Evolutionary conservation across 352 stramenopile species (phyloP).

Genomic region (Pythium periplocum): DNA sequence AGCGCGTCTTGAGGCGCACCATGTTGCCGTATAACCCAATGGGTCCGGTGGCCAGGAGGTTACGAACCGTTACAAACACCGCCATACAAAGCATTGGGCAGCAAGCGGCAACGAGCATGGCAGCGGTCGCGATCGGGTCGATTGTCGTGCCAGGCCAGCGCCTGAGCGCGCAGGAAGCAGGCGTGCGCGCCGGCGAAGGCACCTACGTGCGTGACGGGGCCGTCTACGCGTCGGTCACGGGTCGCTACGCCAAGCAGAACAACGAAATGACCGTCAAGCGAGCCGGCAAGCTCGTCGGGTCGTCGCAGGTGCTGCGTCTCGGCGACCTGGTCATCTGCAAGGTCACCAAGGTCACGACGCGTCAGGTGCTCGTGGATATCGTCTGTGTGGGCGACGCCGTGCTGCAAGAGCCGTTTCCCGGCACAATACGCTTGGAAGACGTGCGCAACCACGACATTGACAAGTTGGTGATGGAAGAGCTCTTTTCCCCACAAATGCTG

Average conservation of each 20-base stretch:
- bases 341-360: slow-evolving; percentile 61
- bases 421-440: slow-evolving; percentile 75
- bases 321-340: slow-evolving; percentile 60
- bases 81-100: neutral
- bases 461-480: slow-evolving; percentile 74
- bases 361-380: slow-evolving; percentile 78
- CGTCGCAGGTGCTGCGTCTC: slow-evolving; percentile 65
- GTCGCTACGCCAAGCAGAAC: slow-evolving; percentile 30
- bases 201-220: slow-evolving; percentile 51
- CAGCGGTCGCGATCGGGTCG: slow-evolving; percentile 14
- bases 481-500: slow-evolving; percentile 65
- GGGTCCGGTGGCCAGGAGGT: too few species aligned
- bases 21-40: slow-evolving; percentile 18
- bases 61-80: slow-evolving; percentile 3
- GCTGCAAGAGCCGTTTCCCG: slow-evolving; percentile 73
- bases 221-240: slow-evolving; percentile 72
- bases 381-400: slow-evolving; percentile 62
- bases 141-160: slow-evolving; percentile 56
- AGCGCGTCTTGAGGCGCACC: slow-evolving; percentile 77
- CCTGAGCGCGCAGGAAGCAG: slow-evolving; percentile 29
- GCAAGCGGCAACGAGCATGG: slow-evolving; percentile 9
- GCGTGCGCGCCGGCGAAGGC: slow-evolving; percentile 31
- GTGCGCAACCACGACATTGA: slow-evolving; percentile 75
- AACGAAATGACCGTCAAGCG: slow-evolving; percentile 47
- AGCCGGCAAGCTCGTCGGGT: slow-evolving; percentile 45